Conservation (phyloP, 805 yeast species). For the Candida lessepsii region DNA sequence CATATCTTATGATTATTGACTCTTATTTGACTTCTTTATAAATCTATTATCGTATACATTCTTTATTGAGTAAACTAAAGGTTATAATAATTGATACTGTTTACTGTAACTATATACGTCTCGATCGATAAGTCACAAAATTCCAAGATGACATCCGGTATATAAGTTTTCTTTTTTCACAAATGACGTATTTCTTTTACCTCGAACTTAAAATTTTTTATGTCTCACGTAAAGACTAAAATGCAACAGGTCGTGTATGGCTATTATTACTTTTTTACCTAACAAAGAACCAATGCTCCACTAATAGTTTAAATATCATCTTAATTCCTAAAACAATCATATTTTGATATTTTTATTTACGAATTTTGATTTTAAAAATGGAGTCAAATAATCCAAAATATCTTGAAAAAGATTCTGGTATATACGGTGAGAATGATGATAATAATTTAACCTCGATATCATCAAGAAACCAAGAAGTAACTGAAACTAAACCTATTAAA, state of each 20-base stretch:
- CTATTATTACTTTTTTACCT: no score
- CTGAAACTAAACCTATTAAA: slow-evolving; percentile 6
- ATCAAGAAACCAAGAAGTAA: slow-evolving; percentile 1
- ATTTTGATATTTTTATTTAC: no score
- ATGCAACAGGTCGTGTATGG: slow-evolving; percentile 2
- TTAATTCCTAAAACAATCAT: no score
- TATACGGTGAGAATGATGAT: slow-evolving; percentile 1
- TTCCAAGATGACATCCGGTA: slow-evolving; percentile 5
- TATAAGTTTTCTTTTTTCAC: background rate
- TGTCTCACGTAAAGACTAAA: no score
- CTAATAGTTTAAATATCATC: background rate
- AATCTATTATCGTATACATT: no score
- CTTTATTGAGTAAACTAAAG: no score
- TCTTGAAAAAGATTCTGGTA: background rate
- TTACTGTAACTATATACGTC: no score
- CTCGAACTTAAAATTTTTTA: background rate
- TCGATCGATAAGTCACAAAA: no score
- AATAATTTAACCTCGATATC: slow-evolving; percentile 1
- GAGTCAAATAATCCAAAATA: background rate
- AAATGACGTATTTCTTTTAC: slow-evolving; percentile 1
- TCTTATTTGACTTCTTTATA: no score
- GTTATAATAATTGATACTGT: no score
- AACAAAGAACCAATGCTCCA: background rate
- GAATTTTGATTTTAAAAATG: background rate
- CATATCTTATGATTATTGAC: no score